Conservation (phyloP, 306 rosid genomes). For the Malus sieversii region DNA sequence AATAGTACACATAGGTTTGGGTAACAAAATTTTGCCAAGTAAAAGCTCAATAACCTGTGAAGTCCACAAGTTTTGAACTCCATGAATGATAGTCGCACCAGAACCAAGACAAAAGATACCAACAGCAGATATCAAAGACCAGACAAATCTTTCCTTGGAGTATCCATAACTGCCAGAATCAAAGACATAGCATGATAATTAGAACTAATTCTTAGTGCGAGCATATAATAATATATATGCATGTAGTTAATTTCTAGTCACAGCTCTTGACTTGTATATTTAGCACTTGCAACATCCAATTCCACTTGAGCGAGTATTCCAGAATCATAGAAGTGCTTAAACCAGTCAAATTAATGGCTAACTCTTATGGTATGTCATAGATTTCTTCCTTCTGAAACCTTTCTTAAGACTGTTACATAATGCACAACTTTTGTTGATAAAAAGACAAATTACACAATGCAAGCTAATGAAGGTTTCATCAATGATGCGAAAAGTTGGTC, state of each 20-base stretch:
- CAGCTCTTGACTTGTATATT: not conserved
- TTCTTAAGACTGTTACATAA: not conserved
- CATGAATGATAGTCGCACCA: constrained; percentile 58
- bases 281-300: not conserved
- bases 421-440: not conserved
- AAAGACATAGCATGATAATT: not conserved
- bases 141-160: constrained; percentile 97
- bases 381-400: not conserved
- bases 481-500: not conserved
- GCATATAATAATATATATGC: not conserved
- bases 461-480: not conserved
- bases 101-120: constrained; percentile 99
- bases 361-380: not conserved
- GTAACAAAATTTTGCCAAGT: not conserved
- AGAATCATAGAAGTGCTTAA: not conserved
- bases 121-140: constrained; percentile 98
- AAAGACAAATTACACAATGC: not conserved
- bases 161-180: constrained; percentile 74
- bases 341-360: not conserved
- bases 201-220: not conserved
- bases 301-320: not conserved
- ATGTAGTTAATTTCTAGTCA: not conserved
- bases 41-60: constrained; percentile 38
- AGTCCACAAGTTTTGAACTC: too few species aligned
- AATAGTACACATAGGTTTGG: not conserved